phyloP scores from a whole-genome alignment of 176 grass and related monocot species.

The Zizania latifolia region DNA sequence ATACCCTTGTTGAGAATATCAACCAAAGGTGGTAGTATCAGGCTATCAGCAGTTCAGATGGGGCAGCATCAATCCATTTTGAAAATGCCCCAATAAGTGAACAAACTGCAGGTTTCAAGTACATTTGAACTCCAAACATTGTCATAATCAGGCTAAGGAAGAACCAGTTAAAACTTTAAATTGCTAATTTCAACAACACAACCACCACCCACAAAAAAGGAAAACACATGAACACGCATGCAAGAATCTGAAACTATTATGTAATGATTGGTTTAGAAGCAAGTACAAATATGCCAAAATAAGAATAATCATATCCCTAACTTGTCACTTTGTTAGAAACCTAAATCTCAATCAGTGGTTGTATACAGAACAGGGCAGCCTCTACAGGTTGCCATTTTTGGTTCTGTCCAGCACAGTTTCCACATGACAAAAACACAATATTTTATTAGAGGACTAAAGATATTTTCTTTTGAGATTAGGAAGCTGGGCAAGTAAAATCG shows the following conservation, averaged over 20 bases:
- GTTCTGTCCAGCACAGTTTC: conserved; percentile 43
- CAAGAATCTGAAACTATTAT: background rate
- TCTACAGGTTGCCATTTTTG: conserved; percentile 90
- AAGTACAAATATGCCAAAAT: background rate
- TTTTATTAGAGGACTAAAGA: background rate
- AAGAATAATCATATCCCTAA: background rate
- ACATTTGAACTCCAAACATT: conserved; percentile 31
- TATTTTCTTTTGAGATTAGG: background rate
- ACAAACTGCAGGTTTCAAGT: conserved; percentile 61
- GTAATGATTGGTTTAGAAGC: background rate
- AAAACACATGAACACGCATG: background rate
- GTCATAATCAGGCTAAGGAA: background rate
- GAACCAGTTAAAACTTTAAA: background rate
- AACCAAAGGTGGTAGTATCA: conserved; percentile 87
- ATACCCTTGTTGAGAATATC: conserved; percentile 88
- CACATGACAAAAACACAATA: conserved; percentile 39
- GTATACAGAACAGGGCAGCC: conserved; percentile 89
- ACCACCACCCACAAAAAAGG: background rate
- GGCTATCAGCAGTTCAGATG: conserved; percentile 65
- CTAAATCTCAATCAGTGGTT: conserved; percentile 25
- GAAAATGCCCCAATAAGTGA: conserved; percentile 86
- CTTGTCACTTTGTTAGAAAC: conserved; percentile 6
- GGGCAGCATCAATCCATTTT: conserved; percentile 85
- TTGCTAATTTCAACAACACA: background rate
- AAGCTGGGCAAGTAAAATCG: background rate